Conservation (phyloP, 2,329 filamentous ascomycete genomes). For the Myriosclerotinia scirpicola region DNA sequence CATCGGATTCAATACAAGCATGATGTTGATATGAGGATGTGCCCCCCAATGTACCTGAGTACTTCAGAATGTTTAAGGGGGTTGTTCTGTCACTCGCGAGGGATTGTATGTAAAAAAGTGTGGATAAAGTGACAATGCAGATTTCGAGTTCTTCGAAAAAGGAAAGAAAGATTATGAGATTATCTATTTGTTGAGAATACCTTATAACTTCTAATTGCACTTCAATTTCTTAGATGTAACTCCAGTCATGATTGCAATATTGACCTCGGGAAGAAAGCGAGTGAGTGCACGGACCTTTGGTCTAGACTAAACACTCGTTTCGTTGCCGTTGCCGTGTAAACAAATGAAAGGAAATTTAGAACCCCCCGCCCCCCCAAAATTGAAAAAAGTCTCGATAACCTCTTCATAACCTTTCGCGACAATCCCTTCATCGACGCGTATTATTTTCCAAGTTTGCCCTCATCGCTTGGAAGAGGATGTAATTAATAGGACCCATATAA, state of each 20-base stretch:
- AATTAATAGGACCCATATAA: conserved; percentile 32
- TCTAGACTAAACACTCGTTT: background rate
- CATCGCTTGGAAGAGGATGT: conserved; percentile 26
- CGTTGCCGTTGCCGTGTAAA: background rate
- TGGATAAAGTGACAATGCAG: background rate
- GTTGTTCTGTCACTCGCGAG: conserved; percentile 4
- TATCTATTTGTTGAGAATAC: too few species aligned
- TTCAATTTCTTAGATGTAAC: background rate
- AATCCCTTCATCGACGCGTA: background rate
- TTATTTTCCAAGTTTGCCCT: conserved; percentile 29
- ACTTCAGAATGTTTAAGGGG: background rate
- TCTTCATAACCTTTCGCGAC: background rate
- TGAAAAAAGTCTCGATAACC: too few species aligned
- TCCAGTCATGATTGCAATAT: background rate
- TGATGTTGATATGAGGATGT: conserved; percentile 24
- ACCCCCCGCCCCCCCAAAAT: background rate
- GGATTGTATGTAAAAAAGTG: background rate
- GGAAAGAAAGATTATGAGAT: background rate
- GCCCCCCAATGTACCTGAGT: background rate
- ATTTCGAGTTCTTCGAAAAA: background rate
- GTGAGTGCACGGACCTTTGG: too few species aligned
- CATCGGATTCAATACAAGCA: conserved; percentile 32
- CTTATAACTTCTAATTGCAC: background rate
- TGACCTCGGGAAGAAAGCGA: background rate
- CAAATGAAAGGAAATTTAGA: background rate